Evolutionary conservation across 75 land plant species (phyloP).

Genomic region (Cryptomeria japonica): DNA sequence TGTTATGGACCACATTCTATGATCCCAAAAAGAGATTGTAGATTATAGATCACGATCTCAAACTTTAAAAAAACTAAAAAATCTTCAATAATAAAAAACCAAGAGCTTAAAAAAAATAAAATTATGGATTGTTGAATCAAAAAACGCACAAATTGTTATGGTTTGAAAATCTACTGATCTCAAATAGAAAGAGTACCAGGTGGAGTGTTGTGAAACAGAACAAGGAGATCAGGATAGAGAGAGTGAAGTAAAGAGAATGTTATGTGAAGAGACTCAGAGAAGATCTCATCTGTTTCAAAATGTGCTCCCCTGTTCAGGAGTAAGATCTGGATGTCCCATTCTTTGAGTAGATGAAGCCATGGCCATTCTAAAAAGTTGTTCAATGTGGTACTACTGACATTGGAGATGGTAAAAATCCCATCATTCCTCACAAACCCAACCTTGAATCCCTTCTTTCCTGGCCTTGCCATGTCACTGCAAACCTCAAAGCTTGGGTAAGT

Average conservation of each 20-base stretch:
- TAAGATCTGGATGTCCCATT: slow-evolving; percentile 15
- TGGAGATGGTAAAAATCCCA: not conserved
- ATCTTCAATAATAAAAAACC: too few relatives aligned
- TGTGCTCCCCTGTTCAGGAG: slow-evolving; percentile 29
- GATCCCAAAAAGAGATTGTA: too few relatives aligned
- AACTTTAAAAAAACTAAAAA: too few relatives aligned
- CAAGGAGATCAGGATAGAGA: slow-evolving; percentile 19
- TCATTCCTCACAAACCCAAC: slow-evolving; percentile 20
- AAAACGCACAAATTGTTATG: not conserved
- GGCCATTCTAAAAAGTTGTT: slow-evolving; percentile 19
- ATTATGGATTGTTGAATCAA: too few relatives aligned
- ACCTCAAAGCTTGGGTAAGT: slow-evolving; percentile 9
- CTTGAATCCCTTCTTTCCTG: slow-evolving; percentile 13
- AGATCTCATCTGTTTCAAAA: slow-evolving; percentile 19
- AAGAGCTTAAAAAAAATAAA: too few relatives aligned
- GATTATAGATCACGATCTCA: too few relatives aligned
- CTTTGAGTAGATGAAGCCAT: slow-evolving; percentile 14
- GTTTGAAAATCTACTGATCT: not conserved
- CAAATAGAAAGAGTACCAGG: slow-evolving; percentile 12
- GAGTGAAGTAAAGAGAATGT: slow-evolving; percentile 15
- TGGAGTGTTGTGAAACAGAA: slow-evolving; percentile 19
- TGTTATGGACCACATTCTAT: too few relatives aligned
- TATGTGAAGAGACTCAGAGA: not conserved
- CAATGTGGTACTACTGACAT: not conserved
- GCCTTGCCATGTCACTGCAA: slow-evolving; percentile 12